Evolutionary conservation across 768 basidiomycete species (phyloP).

Genomic region (Trametes elegans): DNA sequence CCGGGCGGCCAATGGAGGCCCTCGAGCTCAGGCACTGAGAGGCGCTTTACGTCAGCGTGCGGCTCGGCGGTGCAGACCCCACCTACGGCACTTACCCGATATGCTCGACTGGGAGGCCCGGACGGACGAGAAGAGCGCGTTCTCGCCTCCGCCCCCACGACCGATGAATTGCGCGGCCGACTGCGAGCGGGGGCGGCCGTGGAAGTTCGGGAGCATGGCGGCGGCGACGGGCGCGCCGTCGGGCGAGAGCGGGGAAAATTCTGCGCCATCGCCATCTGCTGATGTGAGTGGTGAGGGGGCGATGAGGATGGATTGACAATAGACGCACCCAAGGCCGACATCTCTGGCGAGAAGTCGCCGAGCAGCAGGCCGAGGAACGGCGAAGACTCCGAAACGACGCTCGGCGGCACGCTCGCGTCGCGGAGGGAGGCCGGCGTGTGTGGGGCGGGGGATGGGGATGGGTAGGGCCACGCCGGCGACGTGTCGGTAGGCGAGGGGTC

Average conservation of each 20-base stretch:
- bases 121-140: neutral
- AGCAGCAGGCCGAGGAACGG: slow-evolving; percentile 1
- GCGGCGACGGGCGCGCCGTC: neutral
- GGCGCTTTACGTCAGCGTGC: slow-evolving; percentile 2
- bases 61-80: neutral
- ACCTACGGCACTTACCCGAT: neutral
- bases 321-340: neutral
- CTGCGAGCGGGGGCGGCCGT: neutral
- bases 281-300: neutral
- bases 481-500: neutral
- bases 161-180: neutral
- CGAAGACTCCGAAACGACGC: slow-evolving; percentile 4
- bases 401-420: slow-evolving; percentile 5
- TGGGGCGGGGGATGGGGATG: neutral
- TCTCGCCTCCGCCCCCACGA: neutral
- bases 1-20: neutral
- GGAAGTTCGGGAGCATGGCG: neutral
- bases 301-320: too few species aligned
- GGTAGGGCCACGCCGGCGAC: neutral
- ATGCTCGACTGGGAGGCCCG: slow-evolving; percentile 1
- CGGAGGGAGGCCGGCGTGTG: slow-evolving; percentile 3
- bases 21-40: slow-evolving; percentile 1
- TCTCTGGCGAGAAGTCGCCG: slow-evolving; percentile 3
- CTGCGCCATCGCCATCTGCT: neutral
- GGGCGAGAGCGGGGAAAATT: slow-evolving; percentile 1